Percentiles rank a stretch among this genome's conserved stretches.
These are phyloP conservation scores for Plasmodium knowlesi DNA, from an alignment of 169 alveolate genomes.

Conservation along the genomic window DNA sequence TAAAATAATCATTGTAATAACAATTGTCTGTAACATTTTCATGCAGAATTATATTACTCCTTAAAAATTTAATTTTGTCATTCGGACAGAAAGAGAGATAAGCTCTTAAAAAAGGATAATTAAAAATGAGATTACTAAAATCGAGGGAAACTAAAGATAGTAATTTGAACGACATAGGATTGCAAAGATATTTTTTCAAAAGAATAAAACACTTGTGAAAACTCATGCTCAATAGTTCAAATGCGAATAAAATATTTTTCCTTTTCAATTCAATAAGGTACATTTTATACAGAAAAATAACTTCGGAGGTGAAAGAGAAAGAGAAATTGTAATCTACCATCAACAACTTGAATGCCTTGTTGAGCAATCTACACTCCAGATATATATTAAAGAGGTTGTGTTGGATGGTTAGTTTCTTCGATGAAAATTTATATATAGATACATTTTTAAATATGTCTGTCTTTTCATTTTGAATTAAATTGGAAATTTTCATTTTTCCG, in stretches of 20 bases:
- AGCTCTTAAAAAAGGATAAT: constrained; percentile 31
- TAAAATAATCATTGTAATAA: not conserved
- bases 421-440: constrained; percentile 42
- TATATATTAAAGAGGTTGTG: constrained; percentile 67
- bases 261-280: constrained; percentile 64
- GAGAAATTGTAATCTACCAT: constrained; percentile 58
- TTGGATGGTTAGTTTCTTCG: constrained; percentile 20
- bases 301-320: constrained; percentile 59
- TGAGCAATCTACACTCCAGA: constrained; percentile 38
- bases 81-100: constrained; percentile 26
- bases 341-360: constrained; percentile 45
- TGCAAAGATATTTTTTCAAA: constrained; percentile 58
- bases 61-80: constrained; percentile 17
- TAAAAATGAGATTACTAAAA: constrained; percentile 42
- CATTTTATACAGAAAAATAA: constrained; percentile 51
- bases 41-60: constrained; percentile 26
- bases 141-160: constrained; percentile 35
- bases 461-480: constrained; percentile 45
- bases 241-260: constrained; percentile 34
- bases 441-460: constrained; percentile 46
- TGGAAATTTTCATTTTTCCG: constrained; percentile 8
- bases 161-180: constrained; percentile 65
- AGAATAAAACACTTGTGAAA: constrained; percentile 59
- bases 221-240: constrained; percentile 27
- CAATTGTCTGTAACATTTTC: constrained; percentile 6